A percentile compares a stretch with the other conserved stretches of the same genome.
Evolutionary conservation across 768 basidiomycete genomes (phyloP).

Genomic region (Kwoniella dejecticola): DNA sequence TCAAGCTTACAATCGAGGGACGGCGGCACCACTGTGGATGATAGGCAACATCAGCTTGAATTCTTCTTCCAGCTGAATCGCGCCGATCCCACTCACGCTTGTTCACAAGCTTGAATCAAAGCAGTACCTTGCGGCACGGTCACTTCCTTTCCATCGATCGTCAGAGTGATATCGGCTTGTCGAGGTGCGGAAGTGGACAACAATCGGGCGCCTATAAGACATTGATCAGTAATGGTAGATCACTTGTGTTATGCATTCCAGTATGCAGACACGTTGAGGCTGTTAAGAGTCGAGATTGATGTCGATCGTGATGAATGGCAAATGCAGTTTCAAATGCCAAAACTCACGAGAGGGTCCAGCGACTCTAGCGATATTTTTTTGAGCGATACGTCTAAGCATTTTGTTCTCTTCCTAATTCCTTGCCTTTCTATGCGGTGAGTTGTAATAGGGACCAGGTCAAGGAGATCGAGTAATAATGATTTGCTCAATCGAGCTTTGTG

Average conservation of each 20-base stretch:
- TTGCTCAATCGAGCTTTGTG: constrained; percentile 6
- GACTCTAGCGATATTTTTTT: constrained; percentile 21
- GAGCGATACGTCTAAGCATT: constrained; percentile 30
- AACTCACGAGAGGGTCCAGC: constrained; percentile 26
- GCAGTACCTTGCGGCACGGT: constrained; percentile 93
- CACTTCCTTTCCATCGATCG: constrained; percentile 95
- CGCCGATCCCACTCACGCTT: constrained; percentile 17
- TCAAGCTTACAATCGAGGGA: constrained; percentile 58
- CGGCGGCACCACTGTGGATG: constrained; percentile 58
- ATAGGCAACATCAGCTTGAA: constrained; percentile 17
- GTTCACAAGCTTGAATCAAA: constrained; percentile 91
- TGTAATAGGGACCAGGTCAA: not conserved
- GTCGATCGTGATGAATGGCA: constrained; percentile 5
- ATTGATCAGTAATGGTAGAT: too few species aligned
- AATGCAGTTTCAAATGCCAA: not conserved
- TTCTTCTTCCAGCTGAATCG: not conserved
- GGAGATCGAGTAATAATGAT: not conserved
- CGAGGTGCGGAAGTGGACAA: constrained; percentile 46
- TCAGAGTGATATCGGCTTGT: constrained; percentile 69
- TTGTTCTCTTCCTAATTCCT: not conserved
- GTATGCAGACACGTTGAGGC: too few species aligned
- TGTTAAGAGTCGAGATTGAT: too few species aligned
- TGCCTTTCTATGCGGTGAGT: not conserved
- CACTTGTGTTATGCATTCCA: too few species aligned
- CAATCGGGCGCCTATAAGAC: constrained; percentile 30